These are phyloP conservation scores for Tremellales sp. DNA, from an alignment of 1,284 basidiomycete species.

Conservation along the genomic window DNA sequence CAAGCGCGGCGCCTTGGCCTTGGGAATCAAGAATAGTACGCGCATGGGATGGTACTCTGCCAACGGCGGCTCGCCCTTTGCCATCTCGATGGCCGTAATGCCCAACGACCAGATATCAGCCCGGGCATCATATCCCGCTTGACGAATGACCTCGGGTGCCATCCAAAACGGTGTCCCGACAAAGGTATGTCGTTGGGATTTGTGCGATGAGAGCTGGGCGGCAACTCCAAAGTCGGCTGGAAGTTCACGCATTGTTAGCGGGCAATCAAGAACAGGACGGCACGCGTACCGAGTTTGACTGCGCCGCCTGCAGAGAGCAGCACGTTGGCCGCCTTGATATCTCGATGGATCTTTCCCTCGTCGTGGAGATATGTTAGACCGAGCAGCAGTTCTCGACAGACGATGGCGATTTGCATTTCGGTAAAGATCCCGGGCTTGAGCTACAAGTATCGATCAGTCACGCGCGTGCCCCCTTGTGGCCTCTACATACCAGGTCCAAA, in stretches of 20 bases:
- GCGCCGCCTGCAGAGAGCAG: slow-evolving; percentile 83
- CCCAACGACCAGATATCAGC: slow-evolving; percentile 97
- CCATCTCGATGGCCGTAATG: slow-evolving; percentile 92
- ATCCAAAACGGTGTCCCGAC: slow-evolving; percentile 98
- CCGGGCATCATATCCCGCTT: slow-evolving; percentile 93
- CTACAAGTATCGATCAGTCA: slow-evolving; percentile 26
- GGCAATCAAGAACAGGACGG: neutral
- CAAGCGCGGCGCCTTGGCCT: slow-evolving; percentile 79
- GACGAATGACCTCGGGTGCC: slow-evolving; percentile 97
- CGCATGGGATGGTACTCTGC: slow-evolving; percentile 83
- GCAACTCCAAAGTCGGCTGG: slow-evolving; percentile 94
- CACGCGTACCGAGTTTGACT: slow-evolving; percentile 71
- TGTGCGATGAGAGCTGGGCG: slow-evolving; percentile 79
- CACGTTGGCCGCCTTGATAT: slow-evolving; percentile 98
- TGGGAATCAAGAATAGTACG: slow-evolving; percentile 87
- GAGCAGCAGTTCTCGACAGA: slow-evolving; percentile 87
- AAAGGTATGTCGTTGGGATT: slow-evolving; percentile 88
- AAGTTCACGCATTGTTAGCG: slow-evolving; percentile 1
- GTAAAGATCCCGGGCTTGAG: slow-evolving; percentile 86
- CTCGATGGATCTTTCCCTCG: slow-evolving; percentile 94
- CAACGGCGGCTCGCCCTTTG: slow-evolving; percentile 87
- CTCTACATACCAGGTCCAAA: slow-evolving; percentile 64
- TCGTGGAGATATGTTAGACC: slow-evolving; percentile 91
- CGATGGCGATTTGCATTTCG: slow-evolving; percentile 88
- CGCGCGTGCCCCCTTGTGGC: neutral